Base-by-base conservation (phyloP, 495 filamentous ascomycete genomes). In the Penicillium soppii region DNA sequence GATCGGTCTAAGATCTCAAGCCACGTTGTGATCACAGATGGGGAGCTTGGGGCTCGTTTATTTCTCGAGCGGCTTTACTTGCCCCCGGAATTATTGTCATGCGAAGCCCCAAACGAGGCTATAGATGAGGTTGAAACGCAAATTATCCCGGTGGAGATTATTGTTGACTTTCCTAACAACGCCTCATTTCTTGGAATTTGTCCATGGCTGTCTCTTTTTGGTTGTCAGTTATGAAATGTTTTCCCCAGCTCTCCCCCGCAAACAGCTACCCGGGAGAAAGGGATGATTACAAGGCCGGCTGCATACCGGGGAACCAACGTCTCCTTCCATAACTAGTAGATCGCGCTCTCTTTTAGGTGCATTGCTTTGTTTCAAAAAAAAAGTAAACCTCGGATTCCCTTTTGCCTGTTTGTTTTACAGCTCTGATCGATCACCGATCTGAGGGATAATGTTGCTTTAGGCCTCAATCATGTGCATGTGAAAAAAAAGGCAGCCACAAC, bases 281-380 rank as follows among this genome's bases (percentile, higher is more conserved):
- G 59, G 62, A 59, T 57, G 29, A 54, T 57, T 61, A 46, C 44
- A 41, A 59, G 49, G 25, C 57, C 36, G 49, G 22, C 54, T 40
- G 53, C 58, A 64, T 64, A 52, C 58, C 55, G 61, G 61, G 58
- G 61, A 65, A 59, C 50, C 33, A 50, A 15, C 29, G 13, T 29
- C 46, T 54, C 50, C 40, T 56, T 59, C 58, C 55, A 37, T 47
- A n/a, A n/a, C n/a, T n/a, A 25, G 55, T 46, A 30, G 33, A 52
- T 53, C 45, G 35, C 30, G 16, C 30, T 53, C 22, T 47, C 27
- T 46, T 40, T 47, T 32, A 13, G 21, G 29, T 38, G 36, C 37
- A 35, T 40, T 41, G 29, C 38, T 43, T 35, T 33, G 33, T 38
- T 44, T 46, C 21, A 45, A 48, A 42, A 20, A 15, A 21, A 37